A percentile compares a stretch with the other conserved stretches of the same genome.
These are phyloP conservation scores for Pseudocercospora vitis DNA, from an alignment of 2,329 filamentous ascomycete genomes.

Conservation along the genomic window DNA sequence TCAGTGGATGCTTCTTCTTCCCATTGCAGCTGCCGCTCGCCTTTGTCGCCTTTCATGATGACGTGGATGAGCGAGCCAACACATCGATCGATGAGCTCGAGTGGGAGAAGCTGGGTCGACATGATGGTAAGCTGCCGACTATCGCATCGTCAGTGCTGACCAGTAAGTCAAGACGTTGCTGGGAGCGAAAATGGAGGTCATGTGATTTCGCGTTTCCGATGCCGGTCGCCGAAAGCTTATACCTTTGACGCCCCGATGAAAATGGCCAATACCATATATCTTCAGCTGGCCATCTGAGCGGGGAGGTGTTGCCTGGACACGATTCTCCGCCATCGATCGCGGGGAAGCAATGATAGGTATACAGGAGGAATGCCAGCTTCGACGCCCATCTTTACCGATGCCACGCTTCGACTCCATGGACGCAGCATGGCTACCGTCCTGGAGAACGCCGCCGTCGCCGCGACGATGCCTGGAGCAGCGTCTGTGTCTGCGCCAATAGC, in stretches of 20 bases:
- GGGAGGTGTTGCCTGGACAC: constrained; percentile 2
- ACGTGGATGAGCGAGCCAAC: constrained; percentile 98
- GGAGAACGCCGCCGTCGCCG: constrained; percentile 12
- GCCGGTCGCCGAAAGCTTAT: background rate
- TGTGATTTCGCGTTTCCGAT: background rate
- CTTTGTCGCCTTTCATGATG: constrained; percentile 99
- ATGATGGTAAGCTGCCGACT: constrained; percentile 17
- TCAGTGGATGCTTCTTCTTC: constrained; percentile 1
- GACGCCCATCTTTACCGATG: constrained; percentile 22
- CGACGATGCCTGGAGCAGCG: too few relatives aligned
- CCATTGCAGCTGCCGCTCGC: constrained; percentile 49
- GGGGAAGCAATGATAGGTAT: constrained; percentile 15
- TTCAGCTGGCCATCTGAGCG: background rate
- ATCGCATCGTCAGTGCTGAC: constrained; percentile 4
- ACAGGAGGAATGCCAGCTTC: constrained; percentile 17
- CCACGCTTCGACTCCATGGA: constrained; percentile 18
- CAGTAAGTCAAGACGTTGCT: background rate
- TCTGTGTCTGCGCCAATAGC: too few relatives aligned
- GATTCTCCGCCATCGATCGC: background rate
- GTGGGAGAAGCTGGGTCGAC: constrained; percentile 40
- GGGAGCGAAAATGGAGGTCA: background rate
- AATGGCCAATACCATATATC: background rate
- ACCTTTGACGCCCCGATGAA: background rate
- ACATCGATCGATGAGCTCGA: constrained; percentile 96
- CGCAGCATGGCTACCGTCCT: constrained; percentile 13